Percentiles rank a stretch among this genome's conserved stretches.
Evolutionary conservation across 176 grass and related monocot species (phyloP).

Genomic region (Triticum urartu): DNA sequence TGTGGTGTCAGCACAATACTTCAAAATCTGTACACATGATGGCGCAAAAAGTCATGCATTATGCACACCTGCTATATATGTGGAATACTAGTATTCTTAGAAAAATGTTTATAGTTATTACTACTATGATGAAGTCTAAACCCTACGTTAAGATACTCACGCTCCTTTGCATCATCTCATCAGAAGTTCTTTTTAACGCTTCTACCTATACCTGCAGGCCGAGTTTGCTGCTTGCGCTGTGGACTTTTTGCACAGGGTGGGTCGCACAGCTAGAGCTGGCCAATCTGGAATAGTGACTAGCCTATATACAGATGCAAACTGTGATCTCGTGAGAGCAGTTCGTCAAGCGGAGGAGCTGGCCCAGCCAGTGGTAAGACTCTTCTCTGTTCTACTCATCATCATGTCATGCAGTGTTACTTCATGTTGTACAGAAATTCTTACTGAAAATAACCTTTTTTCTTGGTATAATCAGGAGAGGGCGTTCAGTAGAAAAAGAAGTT

Average conservation of each 20-base stretch:
- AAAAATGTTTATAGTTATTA: not conserved
- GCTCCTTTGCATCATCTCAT: not conserved
- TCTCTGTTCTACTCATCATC: not conserved
- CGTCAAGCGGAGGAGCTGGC: conserved; percentile 67
- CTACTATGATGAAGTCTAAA: not conserved
- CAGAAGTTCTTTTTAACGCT: not conserved
- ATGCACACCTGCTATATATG: not conserved
- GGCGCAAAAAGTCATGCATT: not conserved
- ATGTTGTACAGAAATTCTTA: not conserved
- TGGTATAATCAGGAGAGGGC: conserved; percentile 57
- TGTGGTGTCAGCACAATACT: not conserved
- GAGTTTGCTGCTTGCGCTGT: conserved; percentile 95
- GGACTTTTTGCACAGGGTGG: conserved; percentile 96
- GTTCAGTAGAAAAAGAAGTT: conserved; percentile 98
- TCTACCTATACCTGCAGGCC: conserved; percentile 44
- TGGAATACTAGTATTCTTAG: not conserved
- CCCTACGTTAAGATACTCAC: not conserved
- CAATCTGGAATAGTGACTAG: conserved; percentile 84
- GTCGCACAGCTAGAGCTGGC: conserved; percentile 88
- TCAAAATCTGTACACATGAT: not conserved
- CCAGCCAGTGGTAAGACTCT: conserved; percentile 68
- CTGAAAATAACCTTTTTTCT: not conserved
- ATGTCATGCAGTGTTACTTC: not conserved
- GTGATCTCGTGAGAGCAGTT: conserved; percentile 80
- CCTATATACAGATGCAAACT: conserved; percentile 67